These are phyloP conservation scores for Pythium dissimile DNA, from an alignment of 352 stramenopile genomes.

Conservation along the genomic window DNA sequence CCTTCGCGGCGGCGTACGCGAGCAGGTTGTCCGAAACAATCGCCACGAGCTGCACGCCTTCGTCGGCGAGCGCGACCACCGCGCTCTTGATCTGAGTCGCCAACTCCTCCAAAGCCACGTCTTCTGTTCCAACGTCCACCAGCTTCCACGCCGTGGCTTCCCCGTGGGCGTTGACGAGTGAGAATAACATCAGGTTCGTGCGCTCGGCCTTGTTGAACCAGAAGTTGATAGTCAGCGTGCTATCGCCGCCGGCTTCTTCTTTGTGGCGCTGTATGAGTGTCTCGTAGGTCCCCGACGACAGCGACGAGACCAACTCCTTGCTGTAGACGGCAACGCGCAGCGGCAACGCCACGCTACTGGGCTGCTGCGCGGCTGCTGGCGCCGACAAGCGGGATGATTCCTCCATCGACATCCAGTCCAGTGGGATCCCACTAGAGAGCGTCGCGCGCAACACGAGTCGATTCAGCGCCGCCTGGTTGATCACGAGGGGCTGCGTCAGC, in stretches of 20 bases:
- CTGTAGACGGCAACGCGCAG: constrained; percentile 2
- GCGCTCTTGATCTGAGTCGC: constrained; percentile 47
- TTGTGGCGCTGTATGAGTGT: constrained; percentile 60
- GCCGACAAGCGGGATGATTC: constrained; percentile 25
- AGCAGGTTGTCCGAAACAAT: constrained; percentile 56
- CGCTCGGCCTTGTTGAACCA: constrained; percentile 53
- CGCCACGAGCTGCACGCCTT: constrained; percentile 60
- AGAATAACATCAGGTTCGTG: constrained; percentile 57
- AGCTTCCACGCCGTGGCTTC: constrained; percentile 58
- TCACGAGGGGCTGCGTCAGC: neutral
- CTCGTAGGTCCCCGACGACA: constrained; percentile 23
- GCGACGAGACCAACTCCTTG: constrained; percentile 1
- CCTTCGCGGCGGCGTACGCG: constrained; percentile 23
- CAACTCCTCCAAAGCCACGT: constrained; percentile 36
- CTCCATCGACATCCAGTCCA: constrained; percentile 59
- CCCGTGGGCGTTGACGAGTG: constrained; percentile 62
- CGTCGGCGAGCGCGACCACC: constrained; percentile 37
- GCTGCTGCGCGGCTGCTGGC: neutral
- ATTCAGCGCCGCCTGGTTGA: constrained; percentile 29
- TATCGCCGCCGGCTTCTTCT: constrained; percentile 37
- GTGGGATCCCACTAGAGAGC: constrained; percentile 35
- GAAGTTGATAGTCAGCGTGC: constrained; percentile 63
- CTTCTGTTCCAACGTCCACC: constrained; percentile 48
- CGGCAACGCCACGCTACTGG: constrained; percentile 24
- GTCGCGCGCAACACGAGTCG: constrained; percentile 44